Base-by-base conservation (phyloP, 1,284 basidiomycete species). In the Boletus semigastroideus region DNA sequence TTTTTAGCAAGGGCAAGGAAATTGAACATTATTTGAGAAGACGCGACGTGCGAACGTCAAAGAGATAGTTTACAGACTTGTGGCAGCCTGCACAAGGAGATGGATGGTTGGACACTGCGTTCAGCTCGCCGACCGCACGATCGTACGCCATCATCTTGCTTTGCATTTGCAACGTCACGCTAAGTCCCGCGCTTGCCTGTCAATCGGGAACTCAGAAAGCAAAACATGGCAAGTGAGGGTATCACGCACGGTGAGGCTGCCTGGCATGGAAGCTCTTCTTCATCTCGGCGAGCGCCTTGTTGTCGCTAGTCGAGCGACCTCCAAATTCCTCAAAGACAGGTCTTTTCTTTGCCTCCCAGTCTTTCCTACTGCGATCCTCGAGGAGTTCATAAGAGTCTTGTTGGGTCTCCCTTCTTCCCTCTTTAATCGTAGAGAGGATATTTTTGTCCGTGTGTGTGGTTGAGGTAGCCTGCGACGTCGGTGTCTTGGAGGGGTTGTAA, bases 131-230 rank as follows among this genome's bases (percentile, higher is more conserved):
- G 39, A 96, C 76, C 30, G 91, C 85, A 51, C 83, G 83, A 70
- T 93, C 90, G 68, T 96, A 98, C n/a, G 84, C 86, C 83, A 95
- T 91, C 92, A 96, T 95, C 73, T 93, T 93, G 68, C 82, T 87
- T 72, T 96, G 94, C 81, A 92, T 87, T 61, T 90, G 85, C 46
- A 90, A 69, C 19, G 78, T 84, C 20, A 85, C 72, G 53, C 77
- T 80, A 1, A 84, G 80, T 4, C 77, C 72, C 17, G 74, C 72
- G 61, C n/a, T n/a, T n/a, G n/a, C n/a, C n/a, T 82, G 56, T 38
- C 37, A 33, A 46, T 8, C 37, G 20, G 42, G 16, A 36, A n/a
- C 16, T 66, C 42, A 62, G 58, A 49, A 25, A 27, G 13, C 2
- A 17, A 36, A 19, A 46, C 0, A 16, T 1, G 0, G 10, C 31